These are phyloP conservation scores for Neostapfia colusana DNA, from an alignment of 176 grass and related monocot genomes.

Conservation along the genomic window DNA sequence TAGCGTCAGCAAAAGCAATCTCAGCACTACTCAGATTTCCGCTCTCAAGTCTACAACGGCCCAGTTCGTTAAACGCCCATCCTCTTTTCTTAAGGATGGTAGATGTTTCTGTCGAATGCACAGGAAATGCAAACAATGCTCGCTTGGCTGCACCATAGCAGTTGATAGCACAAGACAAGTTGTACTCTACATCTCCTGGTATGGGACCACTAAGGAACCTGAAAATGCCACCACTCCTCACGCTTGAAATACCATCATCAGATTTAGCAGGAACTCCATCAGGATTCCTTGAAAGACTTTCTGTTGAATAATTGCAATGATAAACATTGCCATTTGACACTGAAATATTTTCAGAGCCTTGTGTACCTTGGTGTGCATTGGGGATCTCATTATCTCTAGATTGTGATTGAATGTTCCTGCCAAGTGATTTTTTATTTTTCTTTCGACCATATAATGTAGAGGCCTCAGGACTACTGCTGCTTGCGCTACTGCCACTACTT, in stretches of 20 bases:
- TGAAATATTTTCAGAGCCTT: slow-evolving; percentile 37
- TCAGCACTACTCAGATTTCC: slow-evolving; percentile 66
- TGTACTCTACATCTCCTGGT: slow-evolving; percentile 74
- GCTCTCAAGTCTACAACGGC: slow-evolving; percentile 75
- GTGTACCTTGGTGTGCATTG: slow-evolving; percentile 26
- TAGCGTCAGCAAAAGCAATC: slow-evolving; percentile 75
- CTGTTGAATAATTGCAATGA: slow-evolving; percentile 4
- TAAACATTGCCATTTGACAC: slow-evolving; percentile 25
- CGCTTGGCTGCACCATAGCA: slow-evolving; percentile 68
- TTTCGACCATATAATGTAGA: slow-evolving; percentile 59
- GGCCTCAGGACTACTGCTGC: slow-evolving; percentile 70
- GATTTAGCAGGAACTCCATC: slow-evolving; percentile 42
- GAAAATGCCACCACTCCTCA: slow-evolving; percentile 84
- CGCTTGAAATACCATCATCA: slow-evolving; percentile 43
- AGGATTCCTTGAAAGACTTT: slow-evolving; percentile 27
- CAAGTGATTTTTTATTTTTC: slow-evolving; percentile 70
- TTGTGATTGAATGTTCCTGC: slow-evolving; percentile 39
- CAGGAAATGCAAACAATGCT: slow-evolving; percentile 42
- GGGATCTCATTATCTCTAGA: slow-evolving; percentile 37
- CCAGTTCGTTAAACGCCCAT: slow-evolving; percentile 95
- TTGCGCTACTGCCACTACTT: slow-evolving; percentile 90
- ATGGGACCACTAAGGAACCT: slow-evolving; percentile 83
- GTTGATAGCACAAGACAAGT: slow-evolving; percentile 68
- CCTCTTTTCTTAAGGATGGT: slow-evolving; percentile 85
- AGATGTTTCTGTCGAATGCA: slow-evolving; percentile 46